Base-by-base conservation (phyloP, 352 stramenopile genomes). In the Globisporangium yorkense region DNA sequence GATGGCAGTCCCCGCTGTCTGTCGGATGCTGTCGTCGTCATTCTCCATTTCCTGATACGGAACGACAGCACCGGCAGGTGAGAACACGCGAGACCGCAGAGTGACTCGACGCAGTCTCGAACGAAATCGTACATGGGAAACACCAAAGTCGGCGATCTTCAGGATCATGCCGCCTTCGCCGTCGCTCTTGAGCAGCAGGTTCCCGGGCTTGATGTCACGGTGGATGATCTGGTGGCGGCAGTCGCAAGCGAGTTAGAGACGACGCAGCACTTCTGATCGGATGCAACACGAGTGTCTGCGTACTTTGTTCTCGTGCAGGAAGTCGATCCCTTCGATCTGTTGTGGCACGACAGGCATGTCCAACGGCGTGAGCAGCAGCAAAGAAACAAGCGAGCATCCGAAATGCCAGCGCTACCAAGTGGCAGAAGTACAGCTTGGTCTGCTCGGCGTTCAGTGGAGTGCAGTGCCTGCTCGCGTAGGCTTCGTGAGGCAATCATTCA, bases 281-380 rank as follows among this genome's bases (percentile, higher is more conserved):
- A 10, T 33, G 6, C 39, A 27, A 24, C 13, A 7, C 8, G 27
- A 24, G 10, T 20, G 15, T 16, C 29, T 41, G 21, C 41, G 35
- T 31, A 87, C 79, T 57, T 91, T 92, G 59, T 92, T 90, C 43
- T 89, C 80, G 29, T 92, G 83, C 7, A 91, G 56, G 53, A 90
- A 92, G 41, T 92, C 83, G 21, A 92, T 81, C 27, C 83, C 83
- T 65, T 90, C 81, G 56, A 92, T 91, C 82, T 92, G 49, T 29
- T 20, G 40, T 27, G 24, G 24, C 29, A 27, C 44, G 27, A 21
- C 24, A 46, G 2, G 3, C 54, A 20, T 59, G 51, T 72, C 89
- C 77, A 47, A 88, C 45, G 49, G 9, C 5, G 47, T 52, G 47
- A 40, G 31, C 15, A 24, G 2, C 9, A 18, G 45, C 16, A 24